phyloP scores from a whole-genome alignment of 345 rosid species.

The Gossypium australe region DNA sequence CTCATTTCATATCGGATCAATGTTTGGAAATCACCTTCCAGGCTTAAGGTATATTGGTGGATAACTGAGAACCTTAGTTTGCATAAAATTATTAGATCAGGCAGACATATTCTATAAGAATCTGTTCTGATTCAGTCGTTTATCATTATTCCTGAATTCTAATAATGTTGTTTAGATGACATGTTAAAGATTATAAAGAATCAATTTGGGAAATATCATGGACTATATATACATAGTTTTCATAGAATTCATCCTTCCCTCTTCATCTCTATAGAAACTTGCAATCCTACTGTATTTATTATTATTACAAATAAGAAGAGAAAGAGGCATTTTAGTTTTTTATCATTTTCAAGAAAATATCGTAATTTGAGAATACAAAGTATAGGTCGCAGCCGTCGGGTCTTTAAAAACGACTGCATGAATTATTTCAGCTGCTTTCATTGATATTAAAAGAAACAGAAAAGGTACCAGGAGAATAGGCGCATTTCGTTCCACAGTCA shows the following conservation, averaged over 20 bases:
- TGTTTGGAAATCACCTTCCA: too few relatives aligned
- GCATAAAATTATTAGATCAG: too few relatives aligned
- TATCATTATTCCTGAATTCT: background rate
- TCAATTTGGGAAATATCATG: background rate
- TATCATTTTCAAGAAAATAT: too few relatives aligned
- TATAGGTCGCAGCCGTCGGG: too few relatives aligned
- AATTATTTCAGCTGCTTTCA: background rate
- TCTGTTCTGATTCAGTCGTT: background rate
- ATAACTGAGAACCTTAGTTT: too few relatives aligned
- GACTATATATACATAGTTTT: background rate
- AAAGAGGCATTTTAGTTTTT: background rate
- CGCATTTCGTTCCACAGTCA: background rate
- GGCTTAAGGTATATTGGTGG: too few relatives aligned
- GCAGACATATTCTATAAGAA: background rate
- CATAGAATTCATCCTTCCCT: background rate
- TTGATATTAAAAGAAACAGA: background rate
- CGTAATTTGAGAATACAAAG: too few relatives aligned
- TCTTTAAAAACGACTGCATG: background rate
- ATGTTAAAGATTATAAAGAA: background rate
- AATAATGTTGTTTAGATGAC: background rate
- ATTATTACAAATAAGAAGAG: background rate
- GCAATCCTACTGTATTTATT: background rate
- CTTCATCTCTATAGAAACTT: background rate
- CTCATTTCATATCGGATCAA: too few relatives aligned
- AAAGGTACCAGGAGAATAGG: background rate